Conservation (phyloP, 1,139 yeast genomes). For the Geotrichum australiense region DNA sequence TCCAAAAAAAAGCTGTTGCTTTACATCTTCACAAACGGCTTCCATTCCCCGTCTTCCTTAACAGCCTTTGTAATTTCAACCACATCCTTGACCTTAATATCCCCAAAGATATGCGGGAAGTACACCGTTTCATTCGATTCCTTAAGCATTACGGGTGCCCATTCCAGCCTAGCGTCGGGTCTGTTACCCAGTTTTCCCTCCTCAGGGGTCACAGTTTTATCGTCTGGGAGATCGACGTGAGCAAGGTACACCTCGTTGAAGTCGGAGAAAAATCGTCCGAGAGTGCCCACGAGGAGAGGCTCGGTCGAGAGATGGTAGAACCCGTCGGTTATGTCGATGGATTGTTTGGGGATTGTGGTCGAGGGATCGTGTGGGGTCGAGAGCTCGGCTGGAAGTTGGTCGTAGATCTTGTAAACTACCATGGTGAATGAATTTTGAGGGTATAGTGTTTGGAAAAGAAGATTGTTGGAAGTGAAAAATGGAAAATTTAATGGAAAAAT, state of each 20-base stretch:
- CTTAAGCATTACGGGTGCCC: slow-evolving; percentile 29
- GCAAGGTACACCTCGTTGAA: slow-evolving; percentile 24
- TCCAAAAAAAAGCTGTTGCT: no score
- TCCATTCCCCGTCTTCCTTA: slow-evolving; percentile 12
- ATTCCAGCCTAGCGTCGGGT: slow-evolving; percentile 24
- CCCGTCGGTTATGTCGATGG: slow-evolving; percentile 29
- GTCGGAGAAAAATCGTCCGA: slow-evolving; percentile 23
- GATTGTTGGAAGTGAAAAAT: no score
- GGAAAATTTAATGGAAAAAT: no score
- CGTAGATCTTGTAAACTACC: slow-evolving; percentile 29
- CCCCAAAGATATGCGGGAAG: slow-evolving; percentile 31
- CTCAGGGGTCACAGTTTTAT: slow-evolving; percentile 20
- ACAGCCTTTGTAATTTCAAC: slow-evolving; percentile 21
- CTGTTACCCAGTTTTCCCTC: slow-evolving; percentile 28
- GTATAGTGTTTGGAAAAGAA: no score
- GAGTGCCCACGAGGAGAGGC: slow-evolving; percentile 26
- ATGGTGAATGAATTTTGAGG: no score
- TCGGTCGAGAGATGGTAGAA: slow-evolving; percentile 29
- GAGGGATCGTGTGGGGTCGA: slow-evolving; percentile 23
- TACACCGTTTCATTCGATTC: slow-evolving; percentile 17
- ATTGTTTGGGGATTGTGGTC: slow-evolving; percentile 26
- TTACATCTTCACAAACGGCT: not conserved
- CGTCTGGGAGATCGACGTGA: slow-evolving; percentile 25
- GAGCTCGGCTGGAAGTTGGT: slow-evolving; percentile 27
- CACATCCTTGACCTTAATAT: slow-evolving; percentile 26